phyloP scores from a whole-genome alignment of 768 basidiomycete genomes.

The Boletus patriciae region DNA sequence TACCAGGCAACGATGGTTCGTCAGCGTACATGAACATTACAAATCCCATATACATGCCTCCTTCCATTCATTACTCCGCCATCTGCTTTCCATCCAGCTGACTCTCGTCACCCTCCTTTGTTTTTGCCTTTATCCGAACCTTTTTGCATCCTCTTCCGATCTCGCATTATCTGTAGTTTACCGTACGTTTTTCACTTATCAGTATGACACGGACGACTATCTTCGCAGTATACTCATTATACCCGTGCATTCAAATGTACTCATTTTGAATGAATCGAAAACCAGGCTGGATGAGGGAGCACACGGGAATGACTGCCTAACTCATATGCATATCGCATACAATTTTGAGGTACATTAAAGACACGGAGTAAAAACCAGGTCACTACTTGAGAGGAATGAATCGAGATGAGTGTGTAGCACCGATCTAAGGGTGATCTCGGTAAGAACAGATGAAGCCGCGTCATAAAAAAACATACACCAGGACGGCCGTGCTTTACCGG shows the following conservation, averaged over 20 bases:
- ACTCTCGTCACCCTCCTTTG: slow-evolving; percentile 29
- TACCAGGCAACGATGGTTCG: slow-evolving; percentile 48
- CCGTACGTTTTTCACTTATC: slow-evolving; percentile 44
- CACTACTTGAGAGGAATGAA: slow-evolving; percentile 97
- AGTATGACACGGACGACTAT: slow-evolving; percentile 61
- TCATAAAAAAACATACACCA: slow-evolving; percentile 68
- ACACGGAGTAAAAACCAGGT: slow-evolving; percentile 24
- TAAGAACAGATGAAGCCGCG: not conserved
- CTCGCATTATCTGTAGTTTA: slow-evolving; percentile 65
- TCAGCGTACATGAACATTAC: slow-evolving; percentile 47
- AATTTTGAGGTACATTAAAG: slow-evolving; percentile 35
- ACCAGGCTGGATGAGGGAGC: slow-evolving; percentile 8
- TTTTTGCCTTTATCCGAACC: slow-evolving; percentile 19
- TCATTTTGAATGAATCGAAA: slow-evolving; percentile 37
- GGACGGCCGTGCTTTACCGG: slow-evolving; percentile 99
- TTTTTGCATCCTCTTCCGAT: slow-evolving; percentile 37
- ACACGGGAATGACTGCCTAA: not conserved
- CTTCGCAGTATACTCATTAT: slow-evolving; percentile 59
- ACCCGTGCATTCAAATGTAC: slow-evolving; percentile 49
- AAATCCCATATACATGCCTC: not conserved
- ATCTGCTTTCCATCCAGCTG: slow-evolving; percentile 30
- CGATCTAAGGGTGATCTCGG: slow-evolving; percentile 53
- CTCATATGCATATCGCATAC: slow-evolving; percentile 38
- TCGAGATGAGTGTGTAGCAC: slow-evolving; percentile 88
- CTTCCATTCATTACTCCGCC: slow-evolving; percentile 17